Percentiles rank a stretch among this genome's conserved stretches.
Conservation (phyloP, 164 flowering plant genomes). For the Magnolia changhungtana region DNA sequence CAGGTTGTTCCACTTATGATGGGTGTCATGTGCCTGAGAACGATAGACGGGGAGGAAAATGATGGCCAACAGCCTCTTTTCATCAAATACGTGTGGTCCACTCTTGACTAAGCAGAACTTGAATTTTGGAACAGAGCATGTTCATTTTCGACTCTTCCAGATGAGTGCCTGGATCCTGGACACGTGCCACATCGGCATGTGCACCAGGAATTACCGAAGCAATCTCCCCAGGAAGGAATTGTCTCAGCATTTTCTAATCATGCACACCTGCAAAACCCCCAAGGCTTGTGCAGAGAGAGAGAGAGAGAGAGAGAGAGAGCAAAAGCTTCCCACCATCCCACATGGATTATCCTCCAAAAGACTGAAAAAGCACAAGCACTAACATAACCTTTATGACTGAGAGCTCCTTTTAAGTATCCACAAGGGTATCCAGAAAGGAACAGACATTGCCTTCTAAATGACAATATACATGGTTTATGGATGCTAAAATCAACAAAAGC, state of each 20-base stretch:
- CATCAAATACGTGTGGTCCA: no score
- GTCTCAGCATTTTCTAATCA: neutral
- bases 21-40: no score
- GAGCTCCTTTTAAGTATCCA: neutral
- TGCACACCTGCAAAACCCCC: neutral
- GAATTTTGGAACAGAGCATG: no score
- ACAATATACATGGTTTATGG: neutral
- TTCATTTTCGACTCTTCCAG: no score
- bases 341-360: neutral
- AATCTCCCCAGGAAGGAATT: neutral
- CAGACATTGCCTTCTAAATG: neutral
- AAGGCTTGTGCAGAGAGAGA: neutral
- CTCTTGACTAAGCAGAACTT: no score
- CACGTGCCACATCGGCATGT: no score
- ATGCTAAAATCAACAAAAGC: neutral
- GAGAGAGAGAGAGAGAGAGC: neutral
- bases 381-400: neutral
- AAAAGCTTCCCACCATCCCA: neutral
- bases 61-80: no score
- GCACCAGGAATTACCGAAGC: neutral
- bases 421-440: neutral
- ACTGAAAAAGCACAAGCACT: constrained; percentile 2
- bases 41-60: no score
- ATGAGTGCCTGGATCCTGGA: no score
- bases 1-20: no score